These are phyloP conservation scores for Fusarium sp. DNA, from an alignment of 2,329 filamentous ascomycete genomes.

Conservation along the genomic window DNA sequence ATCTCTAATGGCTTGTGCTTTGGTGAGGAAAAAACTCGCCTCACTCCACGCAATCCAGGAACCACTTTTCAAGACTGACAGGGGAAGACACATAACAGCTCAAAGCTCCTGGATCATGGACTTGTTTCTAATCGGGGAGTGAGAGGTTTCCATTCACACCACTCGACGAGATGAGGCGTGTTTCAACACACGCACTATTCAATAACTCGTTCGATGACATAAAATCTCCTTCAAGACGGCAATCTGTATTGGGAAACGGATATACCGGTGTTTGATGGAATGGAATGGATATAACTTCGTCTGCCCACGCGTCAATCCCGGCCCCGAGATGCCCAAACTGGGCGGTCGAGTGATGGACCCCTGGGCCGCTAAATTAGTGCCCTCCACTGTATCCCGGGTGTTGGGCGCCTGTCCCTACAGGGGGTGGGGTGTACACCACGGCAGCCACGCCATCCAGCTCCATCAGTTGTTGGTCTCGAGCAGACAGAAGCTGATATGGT, in stretches of 20 bases:
- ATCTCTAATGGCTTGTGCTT: background rate
- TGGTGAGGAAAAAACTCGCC: conserved; percentile 1
- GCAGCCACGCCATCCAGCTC: background rate
- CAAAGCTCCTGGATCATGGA: background rate
- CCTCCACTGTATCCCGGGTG: background rate
- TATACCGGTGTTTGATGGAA: background rate
- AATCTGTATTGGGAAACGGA: background rate
- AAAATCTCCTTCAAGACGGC: background rate
- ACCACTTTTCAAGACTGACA: background rate
- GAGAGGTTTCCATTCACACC: background rate
- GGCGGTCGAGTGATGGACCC: background rate
- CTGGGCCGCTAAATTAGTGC: background rate
- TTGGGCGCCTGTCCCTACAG: background rate
- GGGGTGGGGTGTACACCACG: background rate
- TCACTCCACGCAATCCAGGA: conserved; percentile 12
- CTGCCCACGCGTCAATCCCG: conserved; percentile 1
- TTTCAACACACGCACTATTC: background rate
- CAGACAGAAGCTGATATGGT: background rate
- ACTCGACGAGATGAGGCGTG: background rate
- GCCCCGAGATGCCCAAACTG: background rate
- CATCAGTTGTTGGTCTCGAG: background rate
- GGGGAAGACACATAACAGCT: background rate
- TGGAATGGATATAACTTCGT: background rate
- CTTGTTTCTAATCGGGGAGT: background rate
- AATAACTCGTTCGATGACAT: background rate